Conservation (phyloP, 371 early-diverging fungal genomes). For the Capniomyces stellatus region DNA sequence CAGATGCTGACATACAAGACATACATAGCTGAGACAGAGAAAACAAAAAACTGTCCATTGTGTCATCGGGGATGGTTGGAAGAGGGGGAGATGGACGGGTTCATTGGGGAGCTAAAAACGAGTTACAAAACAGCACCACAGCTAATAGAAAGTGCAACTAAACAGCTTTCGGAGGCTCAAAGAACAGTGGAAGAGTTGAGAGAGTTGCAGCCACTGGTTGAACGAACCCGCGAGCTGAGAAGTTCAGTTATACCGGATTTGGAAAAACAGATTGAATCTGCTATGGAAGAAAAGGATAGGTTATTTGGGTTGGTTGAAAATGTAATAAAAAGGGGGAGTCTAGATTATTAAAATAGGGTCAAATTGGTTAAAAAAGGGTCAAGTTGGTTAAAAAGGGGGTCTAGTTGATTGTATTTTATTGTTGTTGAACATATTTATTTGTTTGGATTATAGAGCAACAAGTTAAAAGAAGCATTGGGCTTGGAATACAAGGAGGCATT, state of each 20-base stretch:
- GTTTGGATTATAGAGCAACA: background rate
- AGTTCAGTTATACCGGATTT: slow-evolving; percentile 21
- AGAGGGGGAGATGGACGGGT: slow-evolving; percentile 28
- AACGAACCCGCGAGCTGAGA: slow-evolving; percentile 25
- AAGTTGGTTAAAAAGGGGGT: background rate
- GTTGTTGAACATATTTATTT: background rate
- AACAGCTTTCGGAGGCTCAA: slow-evolving; percentile 20
- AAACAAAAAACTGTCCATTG: slow-evolving; percentile 41
- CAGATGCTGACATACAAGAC: slow-evolving; percentile 36
- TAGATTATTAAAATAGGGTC: background rate
- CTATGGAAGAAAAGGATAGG: background rate
- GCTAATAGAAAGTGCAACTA: slow-evolving; percentile 21
- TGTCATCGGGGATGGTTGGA: slow-evolving; percentile 40
- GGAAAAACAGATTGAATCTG: slow-evolving; percentile 25
- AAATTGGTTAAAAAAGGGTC: background rate
- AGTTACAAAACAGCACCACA: slow-evolving; percentile 27
- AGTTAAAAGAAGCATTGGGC: background rate
- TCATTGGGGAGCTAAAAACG: slow-evolving; percentile 29
- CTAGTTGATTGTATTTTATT: background rate
- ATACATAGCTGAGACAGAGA: slow-evolving; percentile 30
- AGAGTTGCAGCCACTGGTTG: slow-evolving; percentile 24
- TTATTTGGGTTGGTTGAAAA: background rate
- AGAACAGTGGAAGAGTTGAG: slow-evolving; percentile 20
- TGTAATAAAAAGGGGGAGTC: too few relatives aligned
- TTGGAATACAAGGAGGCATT: background rate